Evolutionary conservation across 768 basidiomycete genomes (phyloP).

Genomic region (Amanita rubescens): DNA sequence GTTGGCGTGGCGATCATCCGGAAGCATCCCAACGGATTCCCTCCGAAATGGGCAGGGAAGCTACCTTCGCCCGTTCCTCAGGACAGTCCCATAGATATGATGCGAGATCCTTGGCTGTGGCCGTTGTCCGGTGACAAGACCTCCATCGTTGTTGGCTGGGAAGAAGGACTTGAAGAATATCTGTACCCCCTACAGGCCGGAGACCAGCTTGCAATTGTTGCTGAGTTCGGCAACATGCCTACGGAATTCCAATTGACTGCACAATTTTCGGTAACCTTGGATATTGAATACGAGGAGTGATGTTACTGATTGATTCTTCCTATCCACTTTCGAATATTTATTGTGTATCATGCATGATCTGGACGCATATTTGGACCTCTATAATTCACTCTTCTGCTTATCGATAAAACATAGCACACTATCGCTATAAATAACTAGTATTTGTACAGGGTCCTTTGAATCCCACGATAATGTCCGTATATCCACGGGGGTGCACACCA

Average conservation of each 20-base stretch:
- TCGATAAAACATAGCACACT: too few relatives aligned
- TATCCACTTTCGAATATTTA: too few relatives aligned
- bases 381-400: too few relatives aligned
- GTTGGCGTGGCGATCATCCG: neutral
- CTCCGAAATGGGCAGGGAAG: neutral
- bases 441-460: neutral
- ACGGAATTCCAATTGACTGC: neutral
- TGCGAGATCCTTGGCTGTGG: neutral
- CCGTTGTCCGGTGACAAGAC: neutral
- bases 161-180: neutral
- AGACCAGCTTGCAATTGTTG: neutral
- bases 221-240: neutral
- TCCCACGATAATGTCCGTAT: neutral
- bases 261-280: neutral
- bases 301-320: too few relatives aligned
- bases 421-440: neutral
- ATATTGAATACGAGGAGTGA: constrained; percentile 1
- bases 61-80: neutral
- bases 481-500: neutral
- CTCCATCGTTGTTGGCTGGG: neutral
- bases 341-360: too few relatives aligned
- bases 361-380: too few relatives aligned
- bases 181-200: neutral
- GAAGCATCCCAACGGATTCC: neutral
- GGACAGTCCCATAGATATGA: neutral